Conservation (phyloP, 2,329 filamentous ascomycete genomes). For the Phialocephala sp. region DNA sequence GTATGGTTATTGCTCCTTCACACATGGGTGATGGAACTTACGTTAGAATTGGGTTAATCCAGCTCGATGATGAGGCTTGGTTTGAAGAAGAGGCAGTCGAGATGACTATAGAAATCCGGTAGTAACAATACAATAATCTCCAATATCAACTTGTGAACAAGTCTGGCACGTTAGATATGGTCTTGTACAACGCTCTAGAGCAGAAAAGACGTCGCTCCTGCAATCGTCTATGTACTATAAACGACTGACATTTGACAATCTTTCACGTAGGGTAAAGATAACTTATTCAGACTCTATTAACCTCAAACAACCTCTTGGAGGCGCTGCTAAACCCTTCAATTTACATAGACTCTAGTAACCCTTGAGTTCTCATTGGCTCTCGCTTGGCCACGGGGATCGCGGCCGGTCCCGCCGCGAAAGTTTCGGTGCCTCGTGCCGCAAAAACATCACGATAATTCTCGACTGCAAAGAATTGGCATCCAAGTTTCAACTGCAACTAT, state of each 20-base stretch:
- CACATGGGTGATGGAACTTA: conserved; percentile 16
- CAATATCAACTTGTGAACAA: neutral
- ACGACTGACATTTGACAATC: no score
- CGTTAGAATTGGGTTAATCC: conserved; percentile 14
- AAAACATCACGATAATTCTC: neutral
- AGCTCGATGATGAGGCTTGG: conserved; percentile 18
- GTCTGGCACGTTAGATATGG: no score
- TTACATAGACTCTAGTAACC: no score
- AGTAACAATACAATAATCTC: neutral
- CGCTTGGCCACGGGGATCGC: neutral
- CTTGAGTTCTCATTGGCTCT: no score
- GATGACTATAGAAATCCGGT: conserved; percentile 14
- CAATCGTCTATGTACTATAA: no score
- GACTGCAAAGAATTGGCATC: neutral
- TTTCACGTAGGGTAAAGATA: no score
- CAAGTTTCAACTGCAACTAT: neutral
- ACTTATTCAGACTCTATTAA: no score
- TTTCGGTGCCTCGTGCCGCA: neutral
- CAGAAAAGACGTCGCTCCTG: no score
- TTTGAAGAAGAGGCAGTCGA: conserved; percentile 16
- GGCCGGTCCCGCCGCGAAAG: neutral
- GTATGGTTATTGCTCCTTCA: conserved; percentile 18
- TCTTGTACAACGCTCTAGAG: no score
- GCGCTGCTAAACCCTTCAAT: no score
- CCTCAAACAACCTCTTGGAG: no score